phyloP scores from a whole-genome alignment of 257 asterid genomes.

The Hygrophila difformis region DNA sequence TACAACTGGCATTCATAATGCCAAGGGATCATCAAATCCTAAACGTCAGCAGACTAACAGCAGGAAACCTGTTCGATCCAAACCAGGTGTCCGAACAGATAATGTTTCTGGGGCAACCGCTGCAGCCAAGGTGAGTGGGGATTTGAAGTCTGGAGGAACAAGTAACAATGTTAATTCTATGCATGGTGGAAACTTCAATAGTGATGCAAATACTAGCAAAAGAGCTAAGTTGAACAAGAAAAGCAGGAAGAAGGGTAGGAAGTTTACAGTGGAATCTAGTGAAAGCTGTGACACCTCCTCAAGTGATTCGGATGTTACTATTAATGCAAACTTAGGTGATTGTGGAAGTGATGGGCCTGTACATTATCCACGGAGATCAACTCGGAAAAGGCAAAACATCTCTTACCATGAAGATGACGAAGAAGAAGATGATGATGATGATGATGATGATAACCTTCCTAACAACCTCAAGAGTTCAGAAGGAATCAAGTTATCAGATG shows the following conservation, averaged over 20 bases:
- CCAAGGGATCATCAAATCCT: slow-evolving; percentile 11
- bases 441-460: slow-evolving; percentile 30
- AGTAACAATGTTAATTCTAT: neutral
- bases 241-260: slow-evolving; percentile 22
- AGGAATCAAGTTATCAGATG: slow-evolving; percentile 24
- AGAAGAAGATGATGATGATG: slow-evolving; percentile 37
- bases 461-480: slow-evolving; percentile 26
- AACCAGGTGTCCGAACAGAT: slow-evolving; percentile 12
- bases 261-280: slow-evolving; percentile 23
- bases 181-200: slow-evolving; percentile 7
- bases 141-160: slow-evolving; percentile 15
- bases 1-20: slow-evolving; percentile 15
- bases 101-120: slow-evolving; percentile 13
- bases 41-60: slow-evolving; percentile 18
- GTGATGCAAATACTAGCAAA: slow-evolving; percentile 11
- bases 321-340: slow-evolving; percentile 20
- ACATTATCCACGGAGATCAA: slow-evolving; percentile 33
- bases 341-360: slow-evolving; percentile 22
- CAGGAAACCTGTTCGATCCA: slow-evolving; percentile 19
- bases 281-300: slow-evolving; percentile 23
- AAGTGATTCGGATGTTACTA: slow-evolving; percentile 16
- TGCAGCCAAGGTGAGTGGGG: slow-evolving; percentile 8
- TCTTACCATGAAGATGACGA: slow-evolving; percentile 45
- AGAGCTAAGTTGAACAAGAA: slow-evolving; percentile 10
- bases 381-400: slow-evolving; percentile 42